A percentile compares a stretch with the other conserved stretches of the same genome.
These are phyloP conservation scores for Xylaria telfairii DNA, from an alignment of 495 filamentous ascomycete genomes.

Conservation along the genomic window DNA sequence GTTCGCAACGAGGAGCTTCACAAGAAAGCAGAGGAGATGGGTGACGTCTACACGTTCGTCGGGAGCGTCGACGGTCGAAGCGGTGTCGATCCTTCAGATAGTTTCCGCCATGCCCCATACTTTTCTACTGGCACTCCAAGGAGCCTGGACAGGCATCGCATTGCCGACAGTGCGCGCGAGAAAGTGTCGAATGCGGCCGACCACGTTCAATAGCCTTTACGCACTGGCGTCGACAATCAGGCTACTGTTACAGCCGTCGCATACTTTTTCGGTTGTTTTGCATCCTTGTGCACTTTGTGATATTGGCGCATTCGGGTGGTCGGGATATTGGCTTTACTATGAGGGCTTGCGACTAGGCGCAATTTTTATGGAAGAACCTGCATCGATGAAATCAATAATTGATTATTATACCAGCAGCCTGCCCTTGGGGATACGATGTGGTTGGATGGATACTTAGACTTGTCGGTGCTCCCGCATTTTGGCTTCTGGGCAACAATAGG, in stretches of 20 bases:
- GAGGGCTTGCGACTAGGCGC: background rate
- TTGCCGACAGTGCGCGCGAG: conserved; percentile 30
- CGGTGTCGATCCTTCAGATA: conserved; percentile 47
- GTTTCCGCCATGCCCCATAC: conserved; percentile 42
- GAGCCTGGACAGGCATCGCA: conserved; percentile 47
- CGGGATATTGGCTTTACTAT: background rate
- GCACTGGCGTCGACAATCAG: background rate
- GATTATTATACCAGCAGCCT: background rate
- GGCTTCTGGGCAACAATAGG: background rate
- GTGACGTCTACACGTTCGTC: conserved; percentile 51
- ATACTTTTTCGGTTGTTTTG: background rate
- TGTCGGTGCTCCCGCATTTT: background rate
- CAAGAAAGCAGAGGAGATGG: conserved; percentile 52
- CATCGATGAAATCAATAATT: background rate
- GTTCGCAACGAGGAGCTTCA: conserved; percentile 50
- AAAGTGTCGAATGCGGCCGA: conserved; percentile 14
- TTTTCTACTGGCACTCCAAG: conserved; percentile 42
- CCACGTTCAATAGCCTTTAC: background rate
- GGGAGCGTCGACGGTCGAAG: conserved; percentile 52
- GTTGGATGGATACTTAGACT: background rate
- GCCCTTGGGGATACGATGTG: background rate
- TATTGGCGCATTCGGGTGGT: background rate
- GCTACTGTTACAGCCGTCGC: background rate
- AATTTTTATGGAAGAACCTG: background rate
- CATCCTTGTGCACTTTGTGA: background rate